phyloP scores from a whole-genome alignment of 129 eudicot genomes.

The Arctium lappa region DNA sequence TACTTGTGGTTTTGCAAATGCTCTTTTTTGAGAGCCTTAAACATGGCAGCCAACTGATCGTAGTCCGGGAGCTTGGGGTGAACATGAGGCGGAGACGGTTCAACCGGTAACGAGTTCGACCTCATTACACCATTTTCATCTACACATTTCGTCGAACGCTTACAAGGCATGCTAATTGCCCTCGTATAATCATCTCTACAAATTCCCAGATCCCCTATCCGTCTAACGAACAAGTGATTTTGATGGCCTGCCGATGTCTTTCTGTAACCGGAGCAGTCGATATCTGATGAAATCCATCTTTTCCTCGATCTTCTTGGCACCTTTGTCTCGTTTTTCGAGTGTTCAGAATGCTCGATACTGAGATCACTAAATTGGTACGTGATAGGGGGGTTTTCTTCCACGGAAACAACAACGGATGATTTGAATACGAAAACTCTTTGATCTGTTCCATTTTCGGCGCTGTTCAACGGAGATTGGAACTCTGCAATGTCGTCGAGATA shows the following conservation, averaged over 20 bases:
- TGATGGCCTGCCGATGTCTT: neutral
- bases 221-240: neutral
- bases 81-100: slow-evolving; percentile 47
- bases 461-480: slow-evolving; percentile 37
- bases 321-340: neutral
- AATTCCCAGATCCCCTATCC: neutral
- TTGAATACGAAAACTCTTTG: slow-evolving; percentile 70
- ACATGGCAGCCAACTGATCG: slow-evolving; percentile 59
- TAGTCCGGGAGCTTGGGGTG: slow-evolving; percentile 93
- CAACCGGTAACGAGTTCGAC: slow-evolving; percentile 38
- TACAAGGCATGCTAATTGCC: slow-evolving; percentile 54
- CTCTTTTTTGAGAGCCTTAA: slow-evolving; percentile 57
- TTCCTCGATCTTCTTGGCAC: slow-evolving; percentile 33
- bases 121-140: slow-evolving; percentile 31
- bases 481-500: slow-evolving; percentile 71
- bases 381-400: slow-evolving; percentile 4
- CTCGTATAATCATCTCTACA: slow-evolving; percentile 16
- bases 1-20: slow-evolving; percentile 26
- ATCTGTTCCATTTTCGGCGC: slow-evolving; percentile 33
- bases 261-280: neutral
- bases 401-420: slow-evolving; percentile 20
- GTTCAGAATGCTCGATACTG: neutral
- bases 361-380: neutral
- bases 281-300: slow-evolving; percentile 26
- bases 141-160: slow-evolving; percentile 23